Evolutionary conservation across 2,329 filamentous ascomycete genomes (phyloP), one percentile per base, ranked within the genome.

Genomic region (Boeremia exigua): DNA sequence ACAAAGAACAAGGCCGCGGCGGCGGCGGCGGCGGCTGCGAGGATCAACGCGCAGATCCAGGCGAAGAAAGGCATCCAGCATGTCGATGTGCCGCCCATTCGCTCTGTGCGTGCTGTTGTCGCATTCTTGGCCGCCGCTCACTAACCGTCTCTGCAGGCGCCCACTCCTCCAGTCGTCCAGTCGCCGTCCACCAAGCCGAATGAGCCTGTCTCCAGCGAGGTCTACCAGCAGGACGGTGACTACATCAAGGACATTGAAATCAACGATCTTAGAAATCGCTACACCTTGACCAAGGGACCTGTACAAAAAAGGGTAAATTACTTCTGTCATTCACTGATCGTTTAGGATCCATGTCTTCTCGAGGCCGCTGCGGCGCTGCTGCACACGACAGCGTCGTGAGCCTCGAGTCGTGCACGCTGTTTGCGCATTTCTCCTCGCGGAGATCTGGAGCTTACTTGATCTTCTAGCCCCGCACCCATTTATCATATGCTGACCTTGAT

Each of bases 251-350:
- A 99, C 73, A 96, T 99, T 72, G 95, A 98, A 81, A 92, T 99
- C 81, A 99, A 99, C 78, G 94, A 98, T 78, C 80, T 98, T 72
- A 89, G 94, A 63, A 99, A 98, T 76, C 91, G 94, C 69, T 99
- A 99, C 78, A 89, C 93, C 76, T 84, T 99, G 80, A 99, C 94
- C 63, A 98, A 97, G 82, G 92, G 93, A 72, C 90, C 92, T 70
- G 96, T 92, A 65, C 95, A 98, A 84, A 96, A 96, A 86, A 96
- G 95, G 94, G 95, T 99, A 97, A 96, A 89, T 93, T 88, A 63
- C 62, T 85, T 86, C 84, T 85, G 81, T 82, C 78, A 77, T 79
- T 80, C 81, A 86, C 88, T 90, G 87, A 90, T 90, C 77, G 68
- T 76, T 75, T 75, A 79, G 80, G 81, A 75, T 69, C 71, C 69